A percentile compares a stretch with the other conserved stretches of the same genome.
phyloP scores from a whole-genome alignment of 768 basidiomycete genomes.

The Aureoboletus auriporus region DNA sequence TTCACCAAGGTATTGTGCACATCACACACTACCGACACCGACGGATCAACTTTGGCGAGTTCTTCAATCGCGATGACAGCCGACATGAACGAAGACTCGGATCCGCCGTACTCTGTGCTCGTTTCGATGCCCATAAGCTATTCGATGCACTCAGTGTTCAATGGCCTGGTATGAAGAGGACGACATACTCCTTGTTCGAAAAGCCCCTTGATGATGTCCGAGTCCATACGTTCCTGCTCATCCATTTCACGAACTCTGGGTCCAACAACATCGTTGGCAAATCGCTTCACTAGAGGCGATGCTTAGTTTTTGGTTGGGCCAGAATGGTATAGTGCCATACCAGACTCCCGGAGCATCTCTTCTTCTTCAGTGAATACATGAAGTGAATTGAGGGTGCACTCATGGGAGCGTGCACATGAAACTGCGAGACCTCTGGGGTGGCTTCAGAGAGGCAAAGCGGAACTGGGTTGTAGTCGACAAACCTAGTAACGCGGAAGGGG shows the following conservation, averaged over 20 bases:
- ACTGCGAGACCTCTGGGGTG: slow-evolving; percentile 20
- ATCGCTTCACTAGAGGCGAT: slow-evolving; percentile 68
- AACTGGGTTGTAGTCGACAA: background rate
- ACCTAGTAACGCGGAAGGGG: slow-evolving; percentile 14
- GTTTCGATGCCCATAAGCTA: slow-evolving; percentile 99
- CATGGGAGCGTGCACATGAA: slow-evolving; percentile 25
- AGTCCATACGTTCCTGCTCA: slow-evolving; percentile 94
- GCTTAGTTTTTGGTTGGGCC: slow-evolving; percentile 2
- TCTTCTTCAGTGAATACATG: slow-evolving; percentile 92
- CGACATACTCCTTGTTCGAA: slow-evolving; percentile 89
- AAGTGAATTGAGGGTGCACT: slow-evolving; percentile 51
- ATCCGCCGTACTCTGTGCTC: slow-evolving; percentile 73
- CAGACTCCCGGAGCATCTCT: slow-evolving; percentile 86
- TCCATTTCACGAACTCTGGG: slow-evolving; percentile 98
- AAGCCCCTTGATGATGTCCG: slow-evolving; percentile 75
- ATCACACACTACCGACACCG: slow-evolving; percentile 94
- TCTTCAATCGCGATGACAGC: slow-evolving; percentile 98
- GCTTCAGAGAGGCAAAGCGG: background rate
- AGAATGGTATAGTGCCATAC: slow-evolving; percentile 39
- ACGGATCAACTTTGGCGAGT: slow-evolving; percentile 92
- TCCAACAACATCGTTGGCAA: slow-evolving; percentile 83
- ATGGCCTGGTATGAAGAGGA: background rate
- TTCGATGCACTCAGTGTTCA: background rate
- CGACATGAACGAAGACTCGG: slow-evolving; percentile 88
- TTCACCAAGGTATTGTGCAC: slow-evolving; percentile 99